Conservation (phyloP, 2,329 filamentous ascomycete species). For the Nothomitra cinnamomea region DNA sequence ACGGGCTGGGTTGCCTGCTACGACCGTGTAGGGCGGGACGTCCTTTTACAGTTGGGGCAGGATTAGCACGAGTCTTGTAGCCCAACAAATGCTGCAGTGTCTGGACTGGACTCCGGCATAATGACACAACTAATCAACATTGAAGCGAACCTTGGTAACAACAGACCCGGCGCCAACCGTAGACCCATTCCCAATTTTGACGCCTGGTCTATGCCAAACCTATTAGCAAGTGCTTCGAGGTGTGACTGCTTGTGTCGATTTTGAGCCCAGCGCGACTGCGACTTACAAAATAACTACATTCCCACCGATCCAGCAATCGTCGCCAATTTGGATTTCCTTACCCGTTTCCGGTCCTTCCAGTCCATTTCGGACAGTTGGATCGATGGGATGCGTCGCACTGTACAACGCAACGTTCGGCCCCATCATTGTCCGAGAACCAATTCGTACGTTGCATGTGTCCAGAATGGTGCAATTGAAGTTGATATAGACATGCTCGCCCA, state of each 20-base stretch:
- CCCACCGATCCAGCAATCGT: conserved; percentile 69
- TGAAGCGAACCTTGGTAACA: conserved; percentile 46
- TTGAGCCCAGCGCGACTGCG: background rate
- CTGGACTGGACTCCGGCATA: background rate
- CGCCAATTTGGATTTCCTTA: conserved; percentile 54
- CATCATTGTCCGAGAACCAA: conserved; percentile 62
- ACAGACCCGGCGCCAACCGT: conserved; percentile 69
- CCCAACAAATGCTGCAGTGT: background rate
- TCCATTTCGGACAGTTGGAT: conserved; percentile 58
- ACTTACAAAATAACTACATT: conserved; percentile 43
- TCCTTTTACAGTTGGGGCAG: conserved; percentile 22
- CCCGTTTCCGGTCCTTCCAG: conserved; percentile 59
- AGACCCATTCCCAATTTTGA: conserved; percentile 58
- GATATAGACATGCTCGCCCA: conserved; percentile 57
- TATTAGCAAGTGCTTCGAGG: background rate
- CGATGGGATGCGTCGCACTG: conserved; percentile 58
- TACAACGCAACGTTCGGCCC: conserved; percentile 67
- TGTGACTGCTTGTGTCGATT: no score
- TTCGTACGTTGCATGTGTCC: conserved; percentile 56
- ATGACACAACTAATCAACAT: no score
- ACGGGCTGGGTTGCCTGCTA: conserved; percentile 50
- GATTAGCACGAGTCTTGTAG: background rate
- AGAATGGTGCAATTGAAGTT: conserved; percentile 61
- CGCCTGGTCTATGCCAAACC: conserved; percentile 34
- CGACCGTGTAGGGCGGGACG: conserved; percentile 44